Evolutionary conservation across 2,329 filamentous ascomycete genomes (phyloP), one percentile per base, ranked within the genome.

Genomic region (Fusarium tjaetaba): DNA sequence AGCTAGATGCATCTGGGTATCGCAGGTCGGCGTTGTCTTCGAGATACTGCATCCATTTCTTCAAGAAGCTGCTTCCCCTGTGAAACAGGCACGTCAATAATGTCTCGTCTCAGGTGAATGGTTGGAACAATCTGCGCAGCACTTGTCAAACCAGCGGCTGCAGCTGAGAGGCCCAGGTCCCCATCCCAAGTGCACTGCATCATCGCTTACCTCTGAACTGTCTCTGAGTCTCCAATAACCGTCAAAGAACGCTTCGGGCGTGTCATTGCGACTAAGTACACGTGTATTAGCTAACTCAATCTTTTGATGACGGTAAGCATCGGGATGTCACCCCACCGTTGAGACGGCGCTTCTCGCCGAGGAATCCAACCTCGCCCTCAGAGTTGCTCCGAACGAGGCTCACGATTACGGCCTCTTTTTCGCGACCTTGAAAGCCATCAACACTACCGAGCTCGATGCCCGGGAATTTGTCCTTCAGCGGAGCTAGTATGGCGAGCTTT

Each of bases 401-500:
- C 58, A 99, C 92, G 43, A 99, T 89, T 22, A 99, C 92, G 5
- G 94, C 96, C 82, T 99, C 96, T 83, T 99, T 99, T 83, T 99
- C 96, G 24, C 96, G 90, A 39, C 96, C 96, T 82, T 99, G 96
- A 81, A 99, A 99, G 5, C 96, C 96, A 82, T 99, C 96, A 5
- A 99, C 94, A 77, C 94, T 97, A 39, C 96, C 96, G n/a, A 99
- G 87, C 82, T 99, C 96, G 57, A 99, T 90, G 18, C 93, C 94
- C 0, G 93, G 93, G 77, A 93, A 97, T 43, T 86, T 85, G 68
- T 96, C 93, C 80, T 96, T 96, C 56, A 99, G 87, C 73, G 92
- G 87, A 42, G 94, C 91, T 58, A 98, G 86, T 16, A 97, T 83
- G 9, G 93, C 92, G 41, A 98, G 88, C 89, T 97, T 60, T 59